Evolutionary conservation across 2,329 filamentous ascomycete species (phyloP).

Genomic region (Aspergillus calidoustus): DNA sequence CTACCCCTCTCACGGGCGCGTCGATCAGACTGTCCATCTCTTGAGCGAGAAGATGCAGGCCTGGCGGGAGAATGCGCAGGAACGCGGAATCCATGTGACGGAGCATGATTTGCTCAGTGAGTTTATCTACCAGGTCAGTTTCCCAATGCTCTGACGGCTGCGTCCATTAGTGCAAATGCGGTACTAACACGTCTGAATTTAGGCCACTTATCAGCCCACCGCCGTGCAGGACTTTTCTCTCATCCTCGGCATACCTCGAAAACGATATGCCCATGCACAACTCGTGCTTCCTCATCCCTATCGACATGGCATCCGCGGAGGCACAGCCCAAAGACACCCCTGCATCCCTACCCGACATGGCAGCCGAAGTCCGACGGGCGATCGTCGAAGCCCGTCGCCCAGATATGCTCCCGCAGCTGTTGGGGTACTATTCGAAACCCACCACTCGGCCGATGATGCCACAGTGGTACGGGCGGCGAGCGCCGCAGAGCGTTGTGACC

Average conservation of each 20-base stretch:
- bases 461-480: neutral
- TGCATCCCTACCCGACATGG: neutral
- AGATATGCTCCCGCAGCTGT: neutral
- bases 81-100: neutral
- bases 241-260: neutral
- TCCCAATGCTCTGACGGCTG: neutral
- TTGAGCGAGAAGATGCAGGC: neutral
- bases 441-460: neutral
- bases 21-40: neutral
- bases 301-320: neutral
- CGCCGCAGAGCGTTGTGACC: neutral
- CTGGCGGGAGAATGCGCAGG: neutral
- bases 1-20: neutral
- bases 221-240: neutral
- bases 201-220: neutral
- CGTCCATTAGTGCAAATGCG: neutral
- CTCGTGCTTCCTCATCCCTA: neutral
- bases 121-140: neutral
- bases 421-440: neutral
- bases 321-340: neutral
- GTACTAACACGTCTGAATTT: neutral
- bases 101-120: neutral
- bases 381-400: neutral
- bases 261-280: neutral
- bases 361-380: neutral